Percentiles rank a stretch among this genome's conserved stretches.
These are phyloP conservation scores for Melampsora larici-populina DNA, from an alignment of 1,284 basidiomycete species.

Conservation along the genomic window DNA sequence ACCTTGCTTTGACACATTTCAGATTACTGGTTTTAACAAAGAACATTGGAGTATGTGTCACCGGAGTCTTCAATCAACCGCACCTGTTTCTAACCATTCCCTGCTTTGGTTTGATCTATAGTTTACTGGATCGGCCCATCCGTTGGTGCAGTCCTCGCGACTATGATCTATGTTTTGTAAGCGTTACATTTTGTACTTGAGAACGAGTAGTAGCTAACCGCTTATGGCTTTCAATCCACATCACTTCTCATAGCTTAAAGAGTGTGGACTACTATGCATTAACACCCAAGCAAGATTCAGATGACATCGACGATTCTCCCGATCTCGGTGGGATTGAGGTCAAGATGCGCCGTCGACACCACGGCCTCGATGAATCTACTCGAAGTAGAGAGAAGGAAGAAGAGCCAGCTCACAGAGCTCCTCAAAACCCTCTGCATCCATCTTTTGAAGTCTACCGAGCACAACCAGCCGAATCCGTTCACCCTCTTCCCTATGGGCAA, in stretches of 20 bases:
- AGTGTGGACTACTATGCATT: constrained; percentile 29
- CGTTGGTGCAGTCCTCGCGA: constrained; percentile 19
- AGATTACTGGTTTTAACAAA: constrained; percentile 38
- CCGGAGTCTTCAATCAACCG: neutral
- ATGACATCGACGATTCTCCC: constrained; percentile 23
- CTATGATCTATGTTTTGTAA: constrained; percentile 35
- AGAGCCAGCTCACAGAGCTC: neutral
- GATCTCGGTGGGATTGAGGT: constrained; percentile 34
- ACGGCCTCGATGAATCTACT: neutral
- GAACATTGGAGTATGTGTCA: constrained; percentile 34
- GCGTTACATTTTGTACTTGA: neutral
- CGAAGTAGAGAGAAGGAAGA: neutral
- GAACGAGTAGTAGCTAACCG: neutral
- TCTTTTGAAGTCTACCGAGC: constrained; percentile 14
- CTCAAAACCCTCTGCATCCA: constrained; percentile 10
- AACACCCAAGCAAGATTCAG: constrained; percentile 37
- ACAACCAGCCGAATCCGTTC: neutral
- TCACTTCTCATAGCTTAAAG: constrained; percentile 15
- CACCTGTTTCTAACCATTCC: neutral
- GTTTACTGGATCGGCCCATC: constrained; percentile 41
- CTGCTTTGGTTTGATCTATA: neutral
- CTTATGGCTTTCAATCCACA: neutral
- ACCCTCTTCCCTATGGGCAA: neutral
- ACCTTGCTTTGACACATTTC: neutral
- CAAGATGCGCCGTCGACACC: constrained; percentile 37